Conservation (phyloP, 768 basidiomycete species). For the Xerocomellus intermedius region DNA sequence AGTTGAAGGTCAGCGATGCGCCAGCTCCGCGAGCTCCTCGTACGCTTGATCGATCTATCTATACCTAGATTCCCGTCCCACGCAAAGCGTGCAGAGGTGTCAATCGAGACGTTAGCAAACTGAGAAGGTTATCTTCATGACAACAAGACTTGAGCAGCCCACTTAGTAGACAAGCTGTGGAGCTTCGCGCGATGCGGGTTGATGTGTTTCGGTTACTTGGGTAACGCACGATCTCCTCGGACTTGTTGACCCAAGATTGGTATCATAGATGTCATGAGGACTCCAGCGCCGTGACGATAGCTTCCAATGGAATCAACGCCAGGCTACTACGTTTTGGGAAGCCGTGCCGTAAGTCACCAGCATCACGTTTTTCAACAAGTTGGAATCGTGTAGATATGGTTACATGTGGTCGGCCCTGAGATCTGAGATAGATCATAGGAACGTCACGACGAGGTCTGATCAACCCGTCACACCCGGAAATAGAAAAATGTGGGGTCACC, state of each 20-base stretch:
- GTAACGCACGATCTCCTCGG: neutral
- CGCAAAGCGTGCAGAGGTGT: neutral
- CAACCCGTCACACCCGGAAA: neutral
- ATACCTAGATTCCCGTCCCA: neutral
- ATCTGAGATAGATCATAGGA: no score
- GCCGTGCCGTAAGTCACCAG: slow-evolving; percentile 5
- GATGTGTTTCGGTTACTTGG: neutral
- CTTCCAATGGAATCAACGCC: slow-evolving; percentile 16
- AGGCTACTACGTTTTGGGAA: neutral
- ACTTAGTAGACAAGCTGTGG: neutral
- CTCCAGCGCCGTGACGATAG: neutral
- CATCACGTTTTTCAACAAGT: neutral
- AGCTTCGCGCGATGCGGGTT: neutral
- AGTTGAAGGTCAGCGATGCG: slow-evolving; percentile 8
- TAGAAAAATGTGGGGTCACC: neutral
- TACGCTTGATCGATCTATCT: neutral
- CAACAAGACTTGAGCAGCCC: neutral
- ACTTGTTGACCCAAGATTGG: neutral
- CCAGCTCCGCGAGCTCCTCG: neutral
- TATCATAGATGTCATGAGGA: neutral
- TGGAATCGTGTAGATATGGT: neutral
- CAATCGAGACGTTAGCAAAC: neutral
- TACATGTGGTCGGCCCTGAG: neutral
- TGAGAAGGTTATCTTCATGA: neutral
- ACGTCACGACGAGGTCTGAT: neutral